A percentile compares a stretch with the other conserved stretches of the same genome.
phyloP scores from a whole-genome alignment of 2,329 filamentous ascomycete species.

The Xylaria sp. region DNA sequence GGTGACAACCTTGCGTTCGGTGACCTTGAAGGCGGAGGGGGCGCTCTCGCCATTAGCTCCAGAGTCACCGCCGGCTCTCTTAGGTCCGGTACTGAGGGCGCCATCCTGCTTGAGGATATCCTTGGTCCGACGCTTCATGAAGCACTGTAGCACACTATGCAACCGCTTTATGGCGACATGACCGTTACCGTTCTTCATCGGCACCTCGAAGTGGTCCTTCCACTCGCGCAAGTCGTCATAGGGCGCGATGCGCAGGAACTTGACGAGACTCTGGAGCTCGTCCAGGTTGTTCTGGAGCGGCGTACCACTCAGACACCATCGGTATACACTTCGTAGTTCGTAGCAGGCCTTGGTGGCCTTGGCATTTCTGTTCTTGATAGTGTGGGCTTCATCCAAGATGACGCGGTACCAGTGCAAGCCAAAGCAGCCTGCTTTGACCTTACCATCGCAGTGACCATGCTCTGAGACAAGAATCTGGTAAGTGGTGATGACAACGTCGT shows the following conservation, averaged over 20 bases:
- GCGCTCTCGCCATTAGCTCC: conserved; percentile 38
- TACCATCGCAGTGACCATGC: conserved; percentile 63
- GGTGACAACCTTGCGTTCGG: conserved; percentile 80
- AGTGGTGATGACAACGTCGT: conserved; percentile 95
- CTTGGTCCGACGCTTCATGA: conserved; percentile 98
- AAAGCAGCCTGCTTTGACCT: conserved; percentile 74
- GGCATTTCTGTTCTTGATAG: conserved; percentile 95
- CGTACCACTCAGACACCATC: conserved; percentile 94
- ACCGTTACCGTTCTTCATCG: conserved; percentile 84
- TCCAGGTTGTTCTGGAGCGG: conserved; percentile 98
- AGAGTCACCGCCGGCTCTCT: conserved; percentile 46
- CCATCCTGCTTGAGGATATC: conserved; percentile 89
- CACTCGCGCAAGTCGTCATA: conserved; percentile 82
- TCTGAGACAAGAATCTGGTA: conserved; percentile 95
- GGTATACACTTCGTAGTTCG: conserved; percentile 75
- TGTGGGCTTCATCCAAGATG: conserved; percentile 94
- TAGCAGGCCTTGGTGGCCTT: conserved; percentile 93
- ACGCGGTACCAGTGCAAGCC: conserved; percentile 92
- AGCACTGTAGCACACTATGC: conserved; percentile 78
- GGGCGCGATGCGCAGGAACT: conserved; percentile 85
- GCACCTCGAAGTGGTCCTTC: conserved; percentile 85
- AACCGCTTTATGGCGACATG: conserved; percentile 83
- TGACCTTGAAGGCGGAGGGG: conserved; percentile 76
- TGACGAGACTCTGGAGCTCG: conserved; percentile 88
- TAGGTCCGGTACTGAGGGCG: conserved; percentile 70